These are phyloP conservation scores for Wickerhamiella azymoides DNA, from an alignment of 805 yeast genomes.

Conservation along the genomic window DNA sequence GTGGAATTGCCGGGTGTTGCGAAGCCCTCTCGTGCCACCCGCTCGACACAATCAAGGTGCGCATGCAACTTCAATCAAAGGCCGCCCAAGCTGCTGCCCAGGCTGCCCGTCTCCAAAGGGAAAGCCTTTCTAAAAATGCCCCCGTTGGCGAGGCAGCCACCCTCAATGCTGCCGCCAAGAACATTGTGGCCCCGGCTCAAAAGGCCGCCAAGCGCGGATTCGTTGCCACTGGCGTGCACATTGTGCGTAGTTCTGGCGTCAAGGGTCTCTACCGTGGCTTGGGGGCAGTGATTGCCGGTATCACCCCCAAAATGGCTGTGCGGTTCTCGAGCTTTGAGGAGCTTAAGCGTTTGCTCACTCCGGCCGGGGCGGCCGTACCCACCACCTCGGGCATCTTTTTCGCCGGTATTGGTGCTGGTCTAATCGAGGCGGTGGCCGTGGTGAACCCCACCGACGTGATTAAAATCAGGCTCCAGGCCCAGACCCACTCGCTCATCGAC, in stretches of 20 bases:
- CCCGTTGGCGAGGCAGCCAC: constrained; percentile 11
- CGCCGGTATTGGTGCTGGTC: constrained; percentile 96
- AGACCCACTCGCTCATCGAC: constrained; percentile 77
- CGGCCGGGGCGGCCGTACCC: constrained; percentile 46
- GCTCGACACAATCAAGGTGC: constrained; percentile 90
- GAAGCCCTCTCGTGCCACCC: constrained; percentile 98
- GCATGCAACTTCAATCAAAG: constrained; percentile 83
- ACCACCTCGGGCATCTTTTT: constrained; percentile 64
- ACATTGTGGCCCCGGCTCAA: constrained; percentile 12
- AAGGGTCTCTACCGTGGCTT: constrained; percentile 86
- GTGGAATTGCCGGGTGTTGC: constrained; percentile 93
- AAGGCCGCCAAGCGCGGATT: constrained; percentile 60
- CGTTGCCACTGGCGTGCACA: constrained; percentile 62
- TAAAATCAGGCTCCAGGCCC: constrained; percentile 91
- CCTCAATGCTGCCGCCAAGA: constrained; percentile 5
- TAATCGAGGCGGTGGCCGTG: constrained; percentile 86
- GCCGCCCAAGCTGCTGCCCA: constrained; percentile 24
- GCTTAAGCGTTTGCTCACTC: constrained; percentile 56
- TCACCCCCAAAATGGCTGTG: constrained; percentile 96
- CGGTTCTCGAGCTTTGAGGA: constrained; percentile 90
- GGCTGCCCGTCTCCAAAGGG: constrained; percentile 14
- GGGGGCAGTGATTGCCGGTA: constrained; percentile 94
- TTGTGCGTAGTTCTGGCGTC: constrained; percentile 67
- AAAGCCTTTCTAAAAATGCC: constrained; percentile 5
- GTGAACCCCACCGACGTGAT: constrained; percentile 98